These are phyloP conservation scores for Eucalyptus albens DNA, from an alignment of 345 rosid species.

Conservation along the genomic window DNA sequence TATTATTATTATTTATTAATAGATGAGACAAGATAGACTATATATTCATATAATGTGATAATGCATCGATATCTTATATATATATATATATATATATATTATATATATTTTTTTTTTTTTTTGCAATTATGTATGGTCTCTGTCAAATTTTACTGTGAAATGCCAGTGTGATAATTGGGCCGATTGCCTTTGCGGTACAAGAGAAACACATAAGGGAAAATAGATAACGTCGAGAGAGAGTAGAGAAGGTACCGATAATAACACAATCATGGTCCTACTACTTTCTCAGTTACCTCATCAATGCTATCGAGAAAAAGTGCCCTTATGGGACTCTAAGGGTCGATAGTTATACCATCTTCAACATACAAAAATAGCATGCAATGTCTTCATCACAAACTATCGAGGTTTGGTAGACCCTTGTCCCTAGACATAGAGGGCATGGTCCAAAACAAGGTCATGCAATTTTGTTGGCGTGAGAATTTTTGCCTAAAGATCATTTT, in stretches of 20 bases:
- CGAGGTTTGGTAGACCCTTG: background rate
- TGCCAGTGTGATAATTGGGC: accelerated
- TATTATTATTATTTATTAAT: background rate
- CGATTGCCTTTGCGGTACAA: background rate
- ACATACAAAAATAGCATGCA: background rate
- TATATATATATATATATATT: background rate
- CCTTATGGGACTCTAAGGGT: background rate
- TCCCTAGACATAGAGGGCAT: background rate
- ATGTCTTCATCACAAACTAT: background rate
- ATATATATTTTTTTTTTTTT: too few species aligned
- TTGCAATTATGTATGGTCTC: background rate
- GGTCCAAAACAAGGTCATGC: background rate
- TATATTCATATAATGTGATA: background rate
- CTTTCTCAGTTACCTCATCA: background rate
- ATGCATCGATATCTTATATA: background rate
- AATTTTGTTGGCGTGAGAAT: background rate
- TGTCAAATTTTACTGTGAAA: background rate
- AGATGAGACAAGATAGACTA: background rate
- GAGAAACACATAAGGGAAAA: background rate
- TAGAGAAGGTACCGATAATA: background rate
- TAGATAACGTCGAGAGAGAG: background rate
- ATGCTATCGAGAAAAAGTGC: background rate
- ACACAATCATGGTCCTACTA: background rate
- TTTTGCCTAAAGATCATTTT: background rate
- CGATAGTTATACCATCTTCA: background rate